Base-by-base conservation (phyloP, 768 basidiomycete genomes). In the Mycena latifolia region DNA sequence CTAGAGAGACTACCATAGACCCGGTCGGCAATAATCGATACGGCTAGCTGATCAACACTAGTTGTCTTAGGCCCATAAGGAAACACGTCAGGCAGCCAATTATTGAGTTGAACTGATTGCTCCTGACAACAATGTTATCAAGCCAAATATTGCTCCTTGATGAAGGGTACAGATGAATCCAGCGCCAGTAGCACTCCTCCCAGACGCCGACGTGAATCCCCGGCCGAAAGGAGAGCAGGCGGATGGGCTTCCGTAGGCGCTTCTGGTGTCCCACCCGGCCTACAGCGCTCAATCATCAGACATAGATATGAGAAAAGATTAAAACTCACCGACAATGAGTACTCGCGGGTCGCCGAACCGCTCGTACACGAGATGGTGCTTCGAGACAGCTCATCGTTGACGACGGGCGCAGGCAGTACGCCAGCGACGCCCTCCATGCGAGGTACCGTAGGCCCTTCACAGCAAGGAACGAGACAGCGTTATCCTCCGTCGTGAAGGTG, bases 211-310 rank as follows among this genome's bases (percentile, higher is more conserved):
- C 80, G 56, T 93, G 88, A n/a, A 88, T 84, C 1, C 88, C 85
- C 31, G 86, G 85, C 17, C 90, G 88, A 28, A 85, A 86, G 1
- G 88, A 84, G 50, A 93, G 82, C 57, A 87, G 74, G 8, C 92
- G 86, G 55, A 94, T 75, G 27, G 93, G 79, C 75, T 89, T 91
- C 18, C 94, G 84, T 28, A 93, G 85, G 3, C 93, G 87, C 76
- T 92, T 94, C 78, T 95, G 94, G 74, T 92, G 88, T 5, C 86
- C 89, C 46, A 92, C 82, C 28, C 94, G 92, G 35, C 93, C 93
- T 91, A 39, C 4, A n/a, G 15, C 37, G 43, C 43, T n/a, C 37
- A 39, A 65, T 17, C 20, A 41, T 37, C 29, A 24, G 58, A 58
- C 46, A 76, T 52, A 72, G n/a, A n/a, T n/a, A n/a, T 60, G 31